Evolutionary conservation across 2,329 filamentous ascomycete genomes (phyloP), one percentile per base, ranked within the genome.

Genomic region (Whalleya microplaca): DNA sequence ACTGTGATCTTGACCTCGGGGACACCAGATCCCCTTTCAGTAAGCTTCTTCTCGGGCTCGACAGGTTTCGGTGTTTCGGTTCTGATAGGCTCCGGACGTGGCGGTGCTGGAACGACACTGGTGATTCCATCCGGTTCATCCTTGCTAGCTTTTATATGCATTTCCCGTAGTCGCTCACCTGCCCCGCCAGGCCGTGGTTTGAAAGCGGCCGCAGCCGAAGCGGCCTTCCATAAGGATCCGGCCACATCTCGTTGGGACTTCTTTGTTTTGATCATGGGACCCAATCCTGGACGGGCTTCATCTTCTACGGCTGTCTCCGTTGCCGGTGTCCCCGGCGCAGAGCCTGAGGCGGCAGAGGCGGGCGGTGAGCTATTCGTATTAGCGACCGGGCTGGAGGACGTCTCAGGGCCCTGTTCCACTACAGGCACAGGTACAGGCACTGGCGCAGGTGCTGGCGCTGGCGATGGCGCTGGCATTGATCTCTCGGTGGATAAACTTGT

Each of bases 61-160:
- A 54, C 51, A 21, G 69, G 59, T 66, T 70, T 72, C 6, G 69
- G 67, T 10, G 66, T 61, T 53, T 77, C 75, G 9, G 77, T 73
- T 2, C 66, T 66, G 2, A n/a, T n/a, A n/a, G 76, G 75, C 8
- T 69, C 64, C 1, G 80, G 77, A 27, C 80, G 77, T 14, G 78
- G 83, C 2, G 93, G 92, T 2, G 92, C 90, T 21, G 91, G 91
- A 20, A 97, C 89, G 40, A 97, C 93, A 41, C 88, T 85, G 12
- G 89, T 96, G 62, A 97, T 96, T 2, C 93, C 94, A 75, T 97
- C 93, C 6, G 92, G 90, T 4, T 89, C 92, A 21, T 89, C 84
- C 2, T 75, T 76, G n/a, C 74, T 72, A 54, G 83, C 85, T 61
- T 77, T 79, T 53, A 85, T 82, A 37, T 81, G 77, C 59, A 82